Base-by-base conservation (phyloP, 73 alveolate genomes). In the Blepharisma japonicum region DNA sequence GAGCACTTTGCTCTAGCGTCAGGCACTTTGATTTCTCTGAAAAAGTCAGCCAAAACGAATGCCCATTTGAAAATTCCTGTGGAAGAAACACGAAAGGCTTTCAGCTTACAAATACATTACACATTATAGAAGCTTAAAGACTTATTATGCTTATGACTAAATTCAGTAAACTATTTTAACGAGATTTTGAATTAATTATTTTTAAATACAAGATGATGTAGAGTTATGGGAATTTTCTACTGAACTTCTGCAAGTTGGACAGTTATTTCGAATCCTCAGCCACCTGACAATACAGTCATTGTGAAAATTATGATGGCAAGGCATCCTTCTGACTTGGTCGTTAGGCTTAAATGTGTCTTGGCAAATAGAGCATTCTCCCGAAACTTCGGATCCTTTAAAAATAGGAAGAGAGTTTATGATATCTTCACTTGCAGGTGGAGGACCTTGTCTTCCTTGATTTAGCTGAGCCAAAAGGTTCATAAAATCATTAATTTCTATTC, bases 351-450 rank as follows among this genome's bases (percentile, higher is more conserved):
- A 61, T 20, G 14, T 1, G 14, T 20, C 77, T 61, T 61, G 14
- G 53, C 77, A 61, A 25, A 61, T 61, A n/a, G 77, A 20, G 50
- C 77, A 61, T 38, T 61, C 77, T 53, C n/a, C 23, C 2, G 67
- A 14, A 53, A 53, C n/a, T 53, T 53, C 23, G 2, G n/a, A 11
- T 1, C n/a, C 67, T 14, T 53, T 20, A 53, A 53, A 2, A 14
- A 14, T 53, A 11, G n/a, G 67, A 20, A 11, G 27, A 53, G 23
- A 53, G 2, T 53, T 20, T 32, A 32, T 32, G 42, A 32, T 32
- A 53, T 53, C 0, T 14, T 14, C 67, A 53, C 67, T 20, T 53
- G 27, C 23, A 53, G n/a, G 67, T 53, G 23, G 23, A 14, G 67
- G 27, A 2, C 67, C 67, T 53, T 20, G 67, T 14, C 23, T 53